Base-by-base conservation (phyloP, 2,329 filamentous ascomycete genomes). In the Hansfordia pulvinata region DNA sequence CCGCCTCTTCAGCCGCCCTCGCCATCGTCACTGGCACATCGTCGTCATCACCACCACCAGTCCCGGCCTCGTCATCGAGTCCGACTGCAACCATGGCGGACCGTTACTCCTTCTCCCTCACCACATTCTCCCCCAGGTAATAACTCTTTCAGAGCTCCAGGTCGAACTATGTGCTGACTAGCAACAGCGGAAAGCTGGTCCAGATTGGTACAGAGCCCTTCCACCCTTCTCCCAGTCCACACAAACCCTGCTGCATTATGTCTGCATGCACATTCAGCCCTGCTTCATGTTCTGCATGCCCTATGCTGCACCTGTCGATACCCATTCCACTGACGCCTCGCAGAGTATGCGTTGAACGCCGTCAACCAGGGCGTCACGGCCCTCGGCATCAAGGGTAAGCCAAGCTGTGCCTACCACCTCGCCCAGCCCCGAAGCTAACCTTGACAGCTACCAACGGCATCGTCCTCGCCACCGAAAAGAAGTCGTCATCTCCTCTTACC, bases 341-440 rank as follows among this genome's bases (percentile, higher is more conserved):
- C 44, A 98, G 90, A 98, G 67, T 98, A 98, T 80, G 90, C 90
- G 41, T 68, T 98, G 53, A 96, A 96, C 54, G 90, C 90, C 36
- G 90, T 98, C 54, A 98, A 98, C 64, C 88, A 96, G 64, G 90
- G 90, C 59, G 90, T 98, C 43, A 98, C 90, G 41, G 88, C 90
- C 41, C 75, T 98, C 33, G 90, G 90, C 46, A 98, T 98, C 64
- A 98, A 98, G 75, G 86, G 86, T 86, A 64, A 41, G 56, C 35
- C 23, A 19, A 23, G 22, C 17, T 5, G 20, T 26, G 27, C 41
- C 50, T 25, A 50, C 36, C 20, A 11, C 20, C 12, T 15, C 19
- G 8, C 28, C 27, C 12, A 27, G 13, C 22, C 10, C 24, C 8
- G 19, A 21, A 9, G 30, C 25, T 37, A 43, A 17, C 40, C 31